phyloP scores from a whole-genome alignment of 805 yeast species.

The Pichia gijzeniarum region DNA sequence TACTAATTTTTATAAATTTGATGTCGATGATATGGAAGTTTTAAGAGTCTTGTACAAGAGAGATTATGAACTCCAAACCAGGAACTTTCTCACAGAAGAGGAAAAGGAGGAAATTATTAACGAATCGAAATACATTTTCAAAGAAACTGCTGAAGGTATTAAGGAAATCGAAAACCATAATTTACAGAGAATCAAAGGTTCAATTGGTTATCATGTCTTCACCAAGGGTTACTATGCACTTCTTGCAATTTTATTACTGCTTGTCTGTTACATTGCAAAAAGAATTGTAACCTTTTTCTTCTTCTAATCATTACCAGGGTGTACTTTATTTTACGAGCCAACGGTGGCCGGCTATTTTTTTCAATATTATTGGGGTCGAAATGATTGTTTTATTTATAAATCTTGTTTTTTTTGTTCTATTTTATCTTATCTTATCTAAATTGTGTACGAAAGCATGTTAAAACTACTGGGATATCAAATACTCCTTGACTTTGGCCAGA shows the following conservation, averaged over 20 bases:
- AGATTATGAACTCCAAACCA: constrained; percentile 70
- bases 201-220: constrained; percentile 46
- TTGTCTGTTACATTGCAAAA: constrained; percentile 27
- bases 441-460: neutral
- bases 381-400: too few relatives aligned
- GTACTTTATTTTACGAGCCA: too few relatives aligned
- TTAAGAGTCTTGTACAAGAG: constrained; percentile 64
- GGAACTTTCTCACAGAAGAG: constrained; percentile 60
- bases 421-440: neutral
- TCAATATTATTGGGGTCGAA: too few relatives aligned
- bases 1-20: constrained; percentile 66
- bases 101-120: constrained; percentile 66
- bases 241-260: constrained; percentile 29
- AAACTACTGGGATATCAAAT: neutral
- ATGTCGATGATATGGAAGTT: constrained; percentile 54
- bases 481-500: constrained; percentile 60
- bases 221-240: constrained; percentile 47
- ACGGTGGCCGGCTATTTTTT: too few relatives aligned
- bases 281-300: neutral
- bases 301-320: too few relatives aligned
- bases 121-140: constrained; percentile 61
- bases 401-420: neutral
- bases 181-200: constrained; percentile 46
- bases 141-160: constrained; percentile 53
- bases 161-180: constrained; percentile 65